Base-by-base conservation (phyloP, 225 moss, liverwort and hornwort species). In the Bryum argenteum region DNA sequence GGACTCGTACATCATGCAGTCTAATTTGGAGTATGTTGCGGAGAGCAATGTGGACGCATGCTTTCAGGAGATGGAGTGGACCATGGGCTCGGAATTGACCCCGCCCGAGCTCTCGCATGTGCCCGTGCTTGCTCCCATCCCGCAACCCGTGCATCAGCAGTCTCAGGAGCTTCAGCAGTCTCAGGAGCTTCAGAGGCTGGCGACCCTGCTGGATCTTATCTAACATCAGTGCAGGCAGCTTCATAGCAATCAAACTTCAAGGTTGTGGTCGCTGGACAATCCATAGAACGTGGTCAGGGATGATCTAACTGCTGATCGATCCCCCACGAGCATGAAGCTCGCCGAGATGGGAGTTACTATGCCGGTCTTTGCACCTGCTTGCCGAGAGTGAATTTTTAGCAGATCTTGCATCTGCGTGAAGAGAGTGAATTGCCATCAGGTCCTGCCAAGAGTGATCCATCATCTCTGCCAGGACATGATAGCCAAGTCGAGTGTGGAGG, bases 1-100 rank as follows among this genome's bases (percentile, higher is more conserved):
- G 84, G 77, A 83, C 59, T 69, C 77, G 2, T 70, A 73, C 75
- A 59, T 55, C 66, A 28, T 73, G 61, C 66, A 71, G 71, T 28
- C 17, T 11, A 47, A 3, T 2, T 50, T 1, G 14, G 70, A 58
- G 9, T 45, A n/a, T 50, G 71, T 78, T 10, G 75, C 62, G 2
- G 78, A 70, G 21, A 82, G 67, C 14, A 26, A 19, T 51, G 50
- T 57, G 8, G 60, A 17, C 20, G 50, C 17, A 14, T 12, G 73
- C 18, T 74, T 74, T 58, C 58, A 65, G 21, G 48, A 48, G 17
- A 48, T 48, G 16, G 48, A 7, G 48, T 54, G 74, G 53, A 3
- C 9, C 43, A 2, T 26, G 72, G 22, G 39, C 10, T 15, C 48
- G 17, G 48, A 48, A 48, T 14, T 48, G 2, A 16, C 17, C 48